Base-by-base conservation (phyloP, 495 filamentous ascomycete species). In the Terfezia boudieri region DNA sequence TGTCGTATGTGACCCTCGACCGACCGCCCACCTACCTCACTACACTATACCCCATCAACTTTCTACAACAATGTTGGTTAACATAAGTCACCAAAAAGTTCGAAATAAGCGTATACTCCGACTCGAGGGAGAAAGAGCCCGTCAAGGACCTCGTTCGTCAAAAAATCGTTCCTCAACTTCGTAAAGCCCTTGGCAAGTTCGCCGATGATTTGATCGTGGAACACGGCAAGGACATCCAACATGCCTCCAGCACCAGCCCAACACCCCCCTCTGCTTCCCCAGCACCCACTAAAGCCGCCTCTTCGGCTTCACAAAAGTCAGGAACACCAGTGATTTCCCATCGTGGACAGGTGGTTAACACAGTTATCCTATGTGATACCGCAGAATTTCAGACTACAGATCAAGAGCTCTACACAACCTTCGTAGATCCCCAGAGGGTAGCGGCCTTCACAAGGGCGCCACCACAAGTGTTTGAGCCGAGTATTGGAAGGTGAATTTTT, bases 151-250 rank as follows among this genome's bases (percentile, higher is more conserved):
- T 99, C 17, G 84, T 99, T 37, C 82, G 86, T 57, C 76, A 79
- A 43, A 84, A 88, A 68, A 74, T 99, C 50, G 70, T 83, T 12
- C 87, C 90, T 9, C 79, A 94, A 69, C 73, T 99, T 37, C 83
- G 92, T 50, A 73, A 76, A 57, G 69, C 74, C 58, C 80, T 99
- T 53, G 66, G 70, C 52, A 78, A 80, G 68, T 76, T 99, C 50
- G 76, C 73, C 32, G 74, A 78, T 3, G 81, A 84, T 52, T 72
- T 99, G 61, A 84, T 95, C 58, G 68, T 75, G 53, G 87, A 93
- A 68, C 92, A 99, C 63, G 90, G 84, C 54, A 94, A 94, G 70
- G 92, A 95, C 61, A 81, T 99, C 59, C 90, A 99, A 70, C 90
- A 99, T 64, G 80, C 85, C 8, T 76, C 85, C 4, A 86, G 79